Base-by-base conservation (phyloP, 345 rosid genomes). In the Xanthoceras sorbifolium region DNA sequence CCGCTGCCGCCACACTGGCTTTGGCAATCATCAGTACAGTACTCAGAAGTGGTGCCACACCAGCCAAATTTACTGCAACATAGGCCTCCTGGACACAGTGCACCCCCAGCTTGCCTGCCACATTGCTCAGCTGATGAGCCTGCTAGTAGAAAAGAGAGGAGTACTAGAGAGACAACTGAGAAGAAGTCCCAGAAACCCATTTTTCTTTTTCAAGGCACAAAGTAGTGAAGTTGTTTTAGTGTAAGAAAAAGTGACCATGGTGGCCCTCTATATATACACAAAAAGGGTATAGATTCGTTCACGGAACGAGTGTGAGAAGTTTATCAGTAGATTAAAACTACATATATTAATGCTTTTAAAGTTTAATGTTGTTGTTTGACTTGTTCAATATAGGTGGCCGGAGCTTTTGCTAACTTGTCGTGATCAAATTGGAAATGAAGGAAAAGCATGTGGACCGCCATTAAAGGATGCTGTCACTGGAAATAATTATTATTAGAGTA, bases 1-100 rank as follows among this genome's bases (percentile, higher is more conserved):
- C 76, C 77, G 0, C 64, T 31, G 1, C 80, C 48, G 0, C 82
- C 81, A 66, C 93, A 88, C 74, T 90, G 92, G 75, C 93, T 89
- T 73, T 88, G 90, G 85, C 96, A 90, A 67, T 86, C 92, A 1
- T 11, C 6, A 38, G 71, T 71, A 73, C 93, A 91, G 69, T 88
- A 85, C 0, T 70, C 61, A 12, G 59, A 14, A 0, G 89, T 76
- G 74, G 73, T 0, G 55, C 92, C 93, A 36, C 92, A 90, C 87
- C 87, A 90, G 32, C 92, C 90, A 48, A 17, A 85, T 57, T 78
- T 23, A 81, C 90, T 87, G 70, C 86, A 81, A 73, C 88, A 85
- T 7, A 65, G 77, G 63, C 85, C 90, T 65, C 82, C 82, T 9
- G 92, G 84, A 66, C 91, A 91, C 31, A 77, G 68, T 20, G 86